Base-by-base conservation (phyloP, 495 filamentous ascomycete genomes). In the Extremus antarcticus region DNA sequence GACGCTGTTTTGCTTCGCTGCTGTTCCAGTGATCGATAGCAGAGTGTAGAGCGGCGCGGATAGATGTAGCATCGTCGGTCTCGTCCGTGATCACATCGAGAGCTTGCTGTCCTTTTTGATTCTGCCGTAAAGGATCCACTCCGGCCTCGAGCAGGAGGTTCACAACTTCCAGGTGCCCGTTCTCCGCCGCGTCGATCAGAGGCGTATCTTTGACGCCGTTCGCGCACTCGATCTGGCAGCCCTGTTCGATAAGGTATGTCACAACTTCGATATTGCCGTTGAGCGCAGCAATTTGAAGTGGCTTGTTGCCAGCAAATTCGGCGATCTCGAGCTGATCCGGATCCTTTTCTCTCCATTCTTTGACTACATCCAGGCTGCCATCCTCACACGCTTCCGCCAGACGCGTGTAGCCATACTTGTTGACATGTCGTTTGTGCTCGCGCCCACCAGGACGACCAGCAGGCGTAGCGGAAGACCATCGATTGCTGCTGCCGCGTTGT, bases 171-270 rank as follows among this genome's bases (percentile, higher is more conserved):
- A 94, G 65, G 64, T 97, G 87, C 1, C 88, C 86, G 64, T 97
- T 97, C 61, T 96, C 91, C 24, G 95, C 86, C 0, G 92, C 92
- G 73, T 98, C 92, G 41, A 97, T 86, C 29, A 98, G 75, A 19
- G 92, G 94, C 0, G 92, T 95, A 59, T 98, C 92, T 65, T 85
- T 85, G 62, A 95, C 87, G 47, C 90, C 85, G 63, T 87, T 88
- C 48, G 78, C 73, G 48, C 77, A 78, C 58, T 95, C 84, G 15
- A 88, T 79, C 51, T 88, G 83, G 68, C 89, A 94, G 23, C 88
- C 87, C 50, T 85, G 80, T 7, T 84, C 76, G 53, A 97, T 75
- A 11, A 98, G 75, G 45, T 88, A 77, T 65, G 87, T 79, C 19
- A 92, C 92, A 53, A 96, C 86, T 38, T 88, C 80, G 4, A 78